These are phyloP conservation scores for Saccharomyces pastorianus DNA, from an alignment of 1,139 yeast genomes.

Conservation along the genomic window DNA sequence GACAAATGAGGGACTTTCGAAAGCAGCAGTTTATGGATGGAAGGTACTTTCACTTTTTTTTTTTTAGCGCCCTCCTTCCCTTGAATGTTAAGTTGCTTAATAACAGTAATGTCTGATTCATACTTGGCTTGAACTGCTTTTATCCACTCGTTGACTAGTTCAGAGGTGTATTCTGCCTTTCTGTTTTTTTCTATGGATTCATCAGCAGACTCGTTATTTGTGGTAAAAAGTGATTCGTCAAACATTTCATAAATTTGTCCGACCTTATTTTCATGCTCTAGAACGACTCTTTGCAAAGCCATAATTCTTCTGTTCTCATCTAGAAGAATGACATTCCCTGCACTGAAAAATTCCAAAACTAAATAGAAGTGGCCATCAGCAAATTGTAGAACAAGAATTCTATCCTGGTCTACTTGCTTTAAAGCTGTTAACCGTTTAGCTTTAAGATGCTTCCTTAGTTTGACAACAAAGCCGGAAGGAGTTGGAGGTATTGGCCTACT, in stretches of 20 bases:
- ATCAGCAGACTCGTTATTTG: conserved; percentile 34
- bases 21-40: conserved; percentile 66
- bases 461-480: conserved; percentile 80
- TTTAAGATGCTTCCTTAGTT: conserved; percentile 77
- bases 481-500: conserved; percentile 72
- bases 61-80: conserved; percentile 29
- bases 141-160: conserved; percentile 46
- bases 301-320: conserved; percentile 62
- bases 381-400: conserved; percentile 73
- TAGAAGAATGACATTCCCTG: conserved; percentile 78
- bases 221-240: conserved; percentile 33
- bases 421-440: conserved; percentile 68
- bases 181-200: background rate
- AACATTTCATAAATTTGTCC: conserved; percentile 63
- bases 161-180: conserved; percentile 28
- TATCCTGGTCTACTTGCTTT: conserved; percentile 67
- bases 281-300: conserved; percentile 69
- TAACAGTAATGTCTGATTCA: conserved; percentile 12
- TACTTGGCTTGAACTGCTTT: conserved; percentile 34
- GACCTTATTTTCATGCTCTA: conserved; percentile 61
- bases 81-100: background rate
- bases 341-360: conserved; percentile 87
- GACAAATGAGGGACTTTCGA: conserved; percentile 67
- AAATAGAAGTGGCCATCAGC: conserved; percentile 71
- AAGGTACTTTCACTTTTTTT: conserved; percentile 37